A percentile compares a stretch with the other conserved stretches of the same genome.
These are phyloP conservation scores for Colletotrichum cereale DNA, from an alignment of 2,329 filamentous ascomycete genomes.

Conservation along the genomic window DNA sequence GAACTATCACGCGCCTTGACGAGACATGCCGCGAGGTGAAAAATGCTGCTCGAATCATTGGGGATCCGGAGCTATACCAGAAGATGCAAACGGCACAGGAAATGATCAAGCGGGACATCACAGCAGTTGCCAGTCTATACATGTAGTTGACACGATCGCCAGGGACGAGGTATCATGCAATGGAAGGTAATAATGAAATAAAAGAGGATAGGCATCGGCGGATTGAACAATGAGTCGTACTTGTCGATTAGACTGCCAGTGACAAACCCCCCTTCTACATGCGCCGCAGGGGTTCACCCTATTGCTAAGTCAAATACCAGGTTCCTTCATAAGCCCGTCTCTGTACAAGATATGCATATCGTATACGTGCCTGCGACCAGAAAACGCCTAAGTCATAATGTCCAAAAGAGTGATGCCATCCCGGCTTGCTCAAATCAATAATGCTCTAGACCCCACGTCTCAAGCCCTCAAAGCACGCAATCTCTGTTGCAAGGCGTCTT, in stretches of 20 bases:
- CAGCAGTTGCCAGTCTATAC: conserved; percentile 88
- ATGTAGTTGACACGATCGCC: conserved; percentile 67
- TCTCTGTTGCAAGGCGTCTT: conserved; percentile 78
- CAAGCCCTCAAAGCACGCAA: conserved; percentile 68
- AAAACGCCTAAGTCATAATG: conserved; percentile 24
- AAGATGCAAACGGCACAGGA: conserved; percentile 99
- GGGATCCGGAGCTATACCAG: conserved; percentile 89
- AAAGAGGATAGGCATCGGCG: not conserved
- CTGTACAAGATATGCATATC: conserved; percentile 8
- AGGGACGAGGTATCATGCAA: not conserved
- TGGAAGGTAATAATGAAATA: not conserved
- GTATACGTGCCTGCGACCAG: conserved; percentile 14
- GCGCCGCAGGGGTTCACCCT: not conserved
- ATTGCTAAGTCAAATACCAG: not conserved
- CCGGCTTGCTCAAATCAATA: not conserved
- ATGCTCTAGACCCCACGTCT: not conserved
- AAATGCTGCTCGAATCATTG: conserved; percentile 94
- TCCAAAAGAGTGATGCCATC: conserved; percentile 27
- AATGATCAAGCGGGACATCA: conserved; percentile 96
- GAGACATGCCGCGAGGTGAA: conserved; percentile 98
- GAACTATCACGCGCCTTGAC: conserved; percentile 92
- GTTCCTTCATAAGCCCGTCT: conserved; percentile 4
- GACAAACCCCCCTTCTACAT: not conserved
- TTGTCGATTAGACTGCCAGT: not conserved
- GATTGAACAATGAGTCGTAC: not conserved